Conservation (phyloP, 2,329 filamentous ascomycete genomes). For the Pseudopyricularia javanii region DNA sequence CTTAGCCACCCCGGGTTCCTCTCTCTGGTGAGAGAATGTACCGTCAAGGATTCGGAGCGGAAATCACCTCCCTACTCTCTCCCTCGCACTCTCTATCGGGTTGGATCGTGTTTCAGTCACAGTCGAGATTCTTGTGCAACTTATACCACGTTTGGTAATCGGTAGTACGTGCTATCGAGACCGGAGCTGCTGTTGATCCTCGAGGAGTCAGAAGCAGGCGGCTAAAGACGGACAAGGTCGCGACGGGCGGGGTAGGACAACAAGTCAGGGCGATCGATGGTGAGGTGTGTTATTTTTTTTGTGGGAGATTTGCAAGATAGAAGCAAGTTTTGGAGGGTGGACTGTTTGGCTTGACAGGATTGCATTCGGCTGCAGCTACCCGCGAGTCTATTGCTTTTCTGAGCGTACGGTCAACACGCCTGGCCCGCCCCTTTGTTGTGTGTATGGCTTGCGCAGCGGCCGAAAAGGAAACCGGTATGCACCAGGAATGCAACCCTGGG, state of each 20-base stretch:
- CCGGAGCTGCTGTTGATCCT: conserved; percentile 5
- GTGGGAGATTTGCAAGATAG: neutral
- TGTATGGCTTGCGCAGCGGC: neutral
- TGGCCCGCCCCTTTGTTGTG: neutral
- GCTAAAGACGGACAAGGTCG: conserved; percentile 3
- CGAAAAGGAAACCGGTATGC: neutral
- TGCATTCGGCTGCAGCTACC: conserved; percentile 16
- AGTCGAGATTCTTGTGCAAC: conserved; percentile 20
- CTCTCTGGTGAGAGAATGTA: neutral
- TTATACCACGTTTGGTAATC: conserved; percentile 8
- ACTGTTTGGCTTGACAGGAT: conserved; percentile 9
- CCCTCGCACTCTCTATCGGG: conserved; percentile 10
- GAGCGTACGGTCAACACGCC: conserved; percentile 10
- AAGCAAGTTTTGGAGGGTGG: neutral
- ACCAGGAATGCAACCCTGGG: neutral
- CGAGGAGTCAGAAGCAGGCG: conserved; percentile 1
- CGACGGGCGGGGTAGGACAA: neutral
- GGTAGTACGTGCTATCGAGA: conserved; percentile 11
- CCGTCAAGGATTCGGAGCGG: neutral
- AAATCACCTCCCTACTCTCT: neutral
- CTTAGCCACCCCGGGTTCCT: neutral
- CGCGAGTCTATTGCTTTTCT: conserved; percentile 14
- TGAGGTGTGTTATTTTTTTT: neutral
- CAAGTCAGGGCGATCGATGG: neutral
- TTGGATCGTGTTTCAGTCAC: conserved; percentile 16